Evolutionary conservation across 2,329 filamentous ascomycete genomes (phyloP).

Genomic region (Ceratocystis smalleyi): DNA sequence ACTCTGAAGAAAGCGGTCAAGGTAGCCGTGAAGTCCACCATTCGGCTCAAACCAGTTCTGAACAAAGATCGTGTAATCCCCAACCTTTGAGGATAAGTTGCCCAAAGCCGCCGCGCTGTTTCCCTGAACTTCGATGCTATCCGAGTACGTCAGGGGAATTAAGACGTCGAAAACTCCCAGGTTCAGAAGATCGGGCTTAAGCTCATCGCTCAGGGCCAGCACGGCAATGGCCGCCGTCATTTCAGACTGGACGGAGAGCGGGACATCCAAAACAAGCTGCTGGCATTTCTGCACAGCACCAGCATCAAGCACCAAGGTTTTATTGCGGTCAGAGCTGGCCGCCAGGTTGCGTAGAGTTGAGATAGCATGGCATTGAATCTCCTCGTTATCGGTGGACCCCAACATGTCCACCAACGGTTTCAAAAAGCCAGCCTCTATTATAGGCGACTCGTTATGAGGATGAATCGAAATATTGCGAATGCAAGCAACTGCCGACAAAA

Average conservation of each 20-base stretch:
- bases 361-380: constrained; percentile 97
- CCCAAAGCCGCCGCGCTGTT: constrained; percentile 93
- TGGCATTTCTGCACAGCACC: constrained; percentile 98
- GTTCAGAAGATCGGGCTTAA: constrained; percentile 80
- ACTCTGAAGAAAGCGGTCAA: constrained; percentile 81
- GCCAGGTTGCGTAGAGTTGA: constrained; percentile 91
- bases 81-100: constrained; percentile 94
- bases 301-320: constrained; percentile 89
- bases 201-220: constrained; percentile 82
- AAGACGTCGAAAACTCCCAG: constrained; percentile 92
- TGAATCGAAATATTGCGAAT: constrained; percentile 99
- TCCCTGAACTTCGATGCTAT: constrained; percentile 94
- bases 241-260: constrained; percentile 88
- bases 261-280: constrained; percentile 82
- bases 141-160: constrained; percentile 85
- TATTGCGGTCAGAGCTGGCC: constrained; percentile 93
- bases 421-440: constrained; percentile 93
- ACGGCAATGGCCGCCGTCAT: constrained; percentile 99
- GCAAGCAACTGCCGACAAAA: constrained; percentile 90
- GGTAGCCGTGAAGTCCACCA: constrained; percentile 88
- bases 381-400: constrained; percentile 91
- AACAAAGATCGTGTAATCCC: constrained; percentile 91
- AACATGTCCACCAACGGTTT: constrained; percentile 86
- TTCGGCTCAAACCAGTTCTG: constrained; percentile 85
- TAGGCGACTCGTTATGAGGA: constrained; percentile 91